These are phyloP conservation scores for Scolecobasidium constrictum DNA, from an alignment of 2,329 filamentous ascomycete genomes.

Conservation along the genomic window DNA sequence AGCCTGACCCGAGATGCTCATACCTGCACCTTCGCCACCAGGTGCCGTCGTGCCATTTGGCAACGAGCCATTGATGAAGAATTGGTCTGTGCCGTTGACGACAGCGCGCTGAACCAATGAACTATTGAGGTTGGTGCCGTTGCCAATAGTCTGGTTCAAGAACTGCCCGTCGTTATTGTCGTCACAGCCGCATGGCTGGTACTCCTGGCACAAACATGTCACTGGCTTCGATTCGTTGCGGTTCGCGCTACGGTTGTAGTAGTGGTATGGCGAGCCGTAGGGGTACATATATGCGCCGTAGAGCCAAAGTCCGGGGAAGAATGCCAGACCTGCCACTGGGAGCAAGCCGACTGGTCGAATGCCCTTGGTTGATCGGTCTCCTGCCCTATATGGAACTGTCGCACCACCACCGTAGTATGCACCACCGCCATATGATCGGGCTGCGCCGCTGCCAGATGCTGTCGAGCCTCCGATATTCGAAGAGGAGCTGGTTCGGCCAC, in stretches of 20 bases:
- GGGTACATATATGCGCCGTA: conserved; percentile 51
- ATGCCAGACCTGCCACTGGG: conserved; percentile 34
- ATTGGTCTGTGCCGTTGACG: conserved; percentile 50
- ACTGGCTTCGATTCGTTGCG: conserved; percentile 51
- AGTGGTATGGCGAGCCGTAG: conserved; percentile 46
- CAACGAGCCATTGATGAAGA: conserved; percentile 67
- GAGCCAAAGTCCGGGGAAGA: conserved; percentile 57
- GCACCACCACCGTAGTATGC: conserved; percentile 58
- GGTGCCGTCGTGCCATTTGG: conserved; percentile 43
- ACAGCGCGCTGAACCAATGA: conserved; percentile 49
- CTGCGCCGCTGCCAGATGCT: conserved; percentile 45
- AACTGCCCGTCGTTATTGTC: conserved; percentile 52
- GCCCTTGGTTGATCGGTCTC: conserved; percentile 35
- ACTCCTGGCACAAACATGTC: conserved; percentile 48
- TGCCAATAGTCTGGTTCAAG: conserved; percentile 46
- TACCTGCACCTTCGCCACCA: conserved; percentile 17
- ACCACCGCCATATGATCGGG: conserved; percentile 50
- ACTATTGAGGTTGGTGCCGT: conserved; percentile 52
- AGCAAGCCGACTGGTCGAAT: conserved; percentile 40
- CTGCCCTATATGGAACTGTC: conserved; percentile 47
- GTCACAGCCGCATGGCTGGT: conserved; percentile 55
- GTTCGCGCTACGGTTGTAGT: conserved; percentile 32
- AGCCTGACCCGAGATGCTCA: not conserved
- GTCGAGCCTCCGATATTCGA: conserved; percentile 33
- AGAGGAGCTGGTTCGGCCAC: conserved; percentile 15